Conservation (phyloP, 1,284 basidiomycete species). For the Fomes fomentarius region DNA sequence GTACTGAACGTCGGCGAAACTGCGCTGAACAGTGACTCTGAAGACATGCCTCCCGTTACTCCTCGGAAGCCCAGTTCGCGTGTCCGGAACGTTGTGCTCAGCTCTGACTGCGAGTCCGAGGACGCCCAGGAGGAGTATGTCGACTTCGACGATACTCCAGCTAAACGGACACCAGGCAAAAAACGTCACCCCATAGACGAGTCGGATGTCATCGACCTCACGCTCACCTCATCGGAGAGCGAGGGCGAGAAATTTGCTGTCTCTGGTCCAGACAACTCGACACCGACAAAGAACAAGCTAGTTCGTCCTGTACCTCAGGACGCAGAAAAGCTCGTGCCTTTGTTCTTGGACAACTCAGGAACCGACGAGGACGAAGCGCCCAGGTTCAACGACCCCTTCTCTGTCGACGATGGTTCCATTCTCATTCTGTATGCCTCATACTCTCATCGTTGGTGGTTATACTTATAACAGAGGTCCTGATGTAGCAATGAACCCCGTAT, state of each 20-base stretch:
- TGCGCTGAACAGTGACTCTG: neutral
- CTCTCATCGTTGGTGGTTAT: neutral
- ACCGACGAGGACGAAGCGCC: conserved; percentile 21
- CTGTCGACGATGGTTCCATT: conserved; percentile 41
- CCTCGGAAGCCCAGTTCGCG: neutral
- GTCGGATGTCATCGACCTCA: conserved; percentile 26
- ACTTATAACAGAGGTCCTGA: neutral
- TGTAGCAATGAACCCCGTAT: conserved; percentile 50
- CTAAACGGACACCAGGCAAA: neutral
- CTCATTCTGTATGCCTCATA: conserved; percentile 47
- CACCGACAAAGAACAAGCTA: neutral
- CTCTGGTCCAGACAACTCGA: neutral
- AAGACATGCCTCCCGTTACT: conserved; percentile 1
- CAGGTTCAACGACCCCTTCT: conserved; percentile 14
- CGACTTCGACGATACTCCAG: neutral
- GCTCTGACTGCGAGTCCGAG: conserved; percentile 4
- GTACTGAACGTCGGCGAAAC: too few species aligned
- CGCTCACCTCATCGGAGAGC: conserved; percentile 20
- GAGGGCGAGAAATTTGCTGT: neutral
- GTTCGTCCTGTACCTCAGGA: neutral
- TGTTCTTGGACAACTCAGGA: conserved; percentile 33
- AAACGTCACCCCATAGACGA: conserved; percentile 3
- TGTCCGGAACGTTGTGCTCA: conserved; percentile 4
- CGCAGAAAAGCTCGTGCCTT: conserved; percentile 12
- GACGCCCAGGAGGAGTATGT: neutral